These are phyloP conservation scores for Phalaenopsis equestris DNA, from an alignment of 106 monocot species.

Conservation along the genomic window DNA sequence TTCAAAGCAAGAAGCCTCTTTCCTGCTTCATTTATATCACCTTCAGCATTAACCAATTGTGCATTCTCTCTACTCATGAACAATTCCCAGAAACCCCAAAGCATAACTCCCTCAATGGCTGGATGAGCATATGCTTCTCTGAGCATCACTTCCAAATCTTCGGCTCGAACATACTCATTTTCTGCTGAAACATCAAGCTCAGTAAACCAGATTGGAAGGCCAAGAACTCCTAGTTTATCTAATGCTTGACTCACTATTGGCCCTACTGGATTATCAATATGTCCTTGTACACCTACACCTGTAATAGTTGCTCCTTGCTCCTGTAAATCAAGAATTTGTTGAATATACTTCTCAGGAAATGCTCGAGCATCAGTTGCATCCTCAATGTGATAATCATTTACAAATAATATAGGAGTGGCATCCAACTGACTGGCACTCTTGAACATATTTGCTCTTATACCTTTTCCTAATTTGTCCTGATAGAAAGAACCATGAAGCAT, in stretches of 20 bases:
- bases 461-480: slow-evolving; percentile 57
- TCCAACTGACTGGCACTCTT: slow-evolving; percentile 55
- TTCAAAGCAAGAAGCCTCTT: slow-evolving; percentile 52
- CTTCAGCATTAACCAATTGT: slow-evolving; percentile 77
- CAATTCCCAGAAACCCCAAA: slow-evolving; percentile 92
- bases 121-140: slow-evolving; percentile 89
- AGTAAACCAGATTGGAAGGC: slow-evolving; percentile 63
- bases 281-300: slow-evolving; percentile 60
- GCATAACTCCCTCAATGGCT: slow-evolving; percentile 74
- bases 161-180: slow-evolving; percentile 51
- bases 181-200: slow-evolving; percentile 48
- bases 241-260: slow-evolving; percentile 32
- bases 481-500: slow-evolving; percentile 96
- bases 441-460: slow-evolving; percentile 56
- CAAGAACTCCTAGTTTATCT: slow-evolving; percentile 41
- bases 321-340: slow-evolving; percentile 47
- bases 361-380: slow-evolving; percentile 33
- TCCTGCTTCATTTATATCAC: slow-evolving; percentile 86
- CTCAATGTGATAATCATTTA: slow-evolving; percentile 86
- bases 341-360: slow-evolving; percentile 46
- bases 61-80: slow-evolving; percentile 55
- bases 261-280: slow-evolving; percentile 44
- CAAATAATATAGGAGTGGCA: slow-evolving; percentile 56
- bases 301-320: slow-evolving; percentile 53
- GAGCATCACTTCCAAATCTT: slow-evolving; percentile 82